Evolutionary conservation across 1,284 basidiomycete genomes (phyloP).

Genomic region (Leccinum subatratum): DNA sequence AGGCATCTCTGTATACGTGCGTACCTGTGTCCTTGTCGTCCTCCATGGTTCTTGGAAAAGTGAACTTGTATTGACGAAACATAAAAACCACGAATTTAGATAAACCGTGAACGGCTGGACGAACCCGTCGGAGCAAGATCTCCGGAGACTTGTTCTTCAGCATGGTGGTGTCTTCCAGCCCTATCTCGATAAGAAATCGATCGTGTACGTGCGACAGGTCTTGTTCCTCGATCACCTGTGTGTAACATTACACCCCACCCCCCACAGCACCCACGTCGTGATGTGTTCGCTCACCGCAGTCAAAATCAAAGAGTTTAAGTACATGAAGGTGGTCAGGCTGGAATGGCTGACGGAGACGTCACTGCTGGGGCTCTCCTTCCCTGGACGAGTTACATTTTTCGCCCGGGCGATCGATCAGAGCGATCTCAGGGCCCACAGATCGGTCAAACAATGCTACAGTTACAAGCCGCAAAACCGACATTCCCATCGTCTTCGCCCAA

Average conservation of each 20-base stretch:
- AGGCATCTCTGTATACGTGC: slow-evolving; percentile 76
- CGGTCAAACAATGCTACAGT: slow-evolving; percentile 19
- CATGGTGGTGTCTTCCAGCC: slow-evolving; percentile 83
- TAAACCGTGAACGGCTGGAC: slow-evolving; percentile 95
- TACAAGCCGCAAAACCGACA: slow-evolving; percentile 5
- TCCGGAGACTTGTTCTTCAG: slow-evolving; percentile 74
- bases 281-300: slow-evolving; percentile 86
- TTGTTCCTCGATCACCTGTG: slow-evolving; percentile 1
- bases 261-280: slow-evolving; percentile 78
- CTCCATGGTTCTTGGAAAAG: not conserved
- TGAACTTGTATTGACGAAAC: not conserved
- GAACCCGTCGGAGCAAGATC: slow-evolving; percentile 79
- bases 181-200: slow-evolving; percentile 74
- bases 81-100: slow-evolving; percentile 36
- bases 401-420: slow-evolving; percentile 44
- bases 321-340: slow-evolving; percentile 84
- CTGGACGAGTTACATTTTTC: slow-evolving; percentile 68
- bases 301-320: slow-evolving; percentile 82
- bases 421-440: slow-evolving; percentile 44
- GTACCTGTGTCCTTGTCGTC: slow-evolving; percentile 22
- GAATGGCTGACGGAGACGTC: slow-evolving; percentile 81
- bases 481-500: not conserved
- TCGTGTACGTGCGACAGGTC: slow-evolving; percentile 51
- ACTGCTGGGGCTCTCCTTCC: slow-evolving; percentile 64
- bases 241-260: slow-evolving; percentile 6